Base-by-base conservation (phyloP, 2,329 filamentous ascomycete genomes). In the Fusarium austroafricanum region DNA sequence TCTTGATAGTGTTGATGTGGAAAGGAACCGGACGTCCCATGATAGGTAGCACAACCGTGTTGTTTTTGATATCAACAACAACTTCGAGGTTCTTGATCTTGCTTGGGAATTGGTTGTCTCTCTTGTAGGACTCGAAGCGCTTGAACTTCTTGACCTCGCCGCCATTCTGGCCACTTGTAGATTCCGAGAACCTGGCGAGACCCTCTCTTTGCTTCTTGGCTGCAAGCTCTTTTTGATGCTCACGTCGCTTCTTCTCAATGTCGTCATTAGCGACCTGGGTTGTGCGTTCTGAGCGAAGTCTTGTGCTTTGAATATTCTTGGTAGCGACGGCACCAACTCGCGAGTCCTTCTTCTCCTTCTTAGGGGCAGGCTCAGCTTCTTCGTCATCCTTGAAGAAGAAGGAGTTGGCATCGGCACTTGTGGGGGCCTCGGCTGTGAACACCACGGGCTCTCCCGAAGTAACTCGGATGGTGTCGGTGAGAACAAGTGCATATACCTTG, bases 371-470 rank as follows among this genome's bases (percentile, higher is more conserved):
- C 78, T 93, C 90, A 67, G 93, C 89, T 71, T 96, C 92, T 76
- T 97, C 93, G 64, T 97, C 94, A 71, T 98, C 95, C 76, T 97
- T 97, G 84, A 99, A 99, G 82, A 97, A 98, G 84, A 99, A 99
- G 0, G 95, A 97, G 38, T 95, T 95, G 6, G 94, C 94, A 74
- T 98, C 96, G 61, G 97, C 88, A 75, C 97, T 95, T 28, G 92
- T 92, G 3, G 94, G 90, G 1, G 95, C 94, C 76, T 97, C 94
- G 61, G 93, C 94, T 18, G 96, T 99, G 81, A 99, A 98, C 28
- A 97, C 89, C 31, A 94, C 90, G 1, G 91, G 87, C 50, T 97
- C 93, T n/a, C 82, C 82, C 8, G 87, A 84, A 12, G 91, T 92
- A 49, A 97, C 93, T 72, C 96, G 93, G 43, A 99, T 90, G 1